A percentile compares a stretch with the other conserved stretches of the same genome.
phyloP scores from a whole-genome alignment of 371 early-diverging fungal species.

The Mortierella sp. region DNA sequence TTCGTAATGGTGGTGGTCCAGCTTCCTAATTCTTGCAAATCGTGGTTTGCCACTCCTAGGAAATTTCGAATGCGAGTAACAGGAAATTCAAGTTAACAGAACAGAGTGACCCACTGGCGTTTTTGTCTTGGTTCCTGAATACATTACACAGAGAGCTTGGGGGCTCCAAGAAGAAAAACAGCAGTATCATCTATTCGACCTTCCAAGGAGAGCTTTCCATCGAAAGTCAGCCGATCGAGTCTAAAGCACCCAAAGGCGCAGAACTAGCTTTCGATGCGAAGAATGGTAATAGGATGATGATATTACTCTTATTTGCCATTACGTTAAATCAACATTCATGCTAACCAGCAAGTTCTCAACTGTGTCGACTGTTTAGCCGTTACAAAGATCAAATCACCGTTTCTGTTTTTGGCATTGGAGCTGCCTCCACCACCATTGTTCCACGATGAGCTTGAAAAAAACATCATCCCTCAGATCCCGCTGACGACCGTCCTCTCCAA shows the following conservation, averaged over 20 bases:
- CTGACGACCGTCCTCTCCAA: constrained; percentile 83
- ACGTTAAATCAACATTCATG: constrained; percentile 1
- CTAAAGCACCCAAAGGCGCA: constrained; percentile 53
- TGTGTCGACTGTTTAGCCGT: constrained; percentile 58
- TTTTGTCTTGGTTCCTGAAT: constrained; percentile 95
- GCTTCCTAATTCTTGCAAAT: neutral
- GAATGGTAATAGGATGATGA: constrained; percentile 25
- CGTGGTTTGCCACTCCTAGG: constrained; percentile 58
- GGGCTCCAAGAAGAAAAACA: constrained; percentile 77
- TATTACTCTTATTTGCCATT: neutral
- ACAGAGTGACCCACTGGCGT: constrained; percentile 92
- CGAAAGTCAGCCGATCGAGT: constrained; percentile 71
- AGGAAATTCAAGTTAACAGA: constrained; percentile 85
- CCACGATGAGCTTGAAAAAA: constrained; percentile 88
- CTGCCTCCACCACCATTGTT: constrained; percentile 95
- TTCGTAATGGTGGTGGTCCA: neutral
- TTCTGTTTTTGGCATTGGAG: constrained; percentile 91
- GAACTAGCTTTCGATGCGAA: constrained; percentile 24
- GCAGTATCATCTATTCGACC: constrained; percentile 81
- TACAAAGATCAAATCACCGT: constrained; percentile 70
- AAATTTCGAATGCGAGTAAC: constrained; percentile 88
- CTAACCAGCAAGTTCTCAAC: neutral
- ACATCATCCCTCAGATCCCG: constrained; percentile 94
- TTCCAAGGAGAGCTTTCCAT: constrained; percentile 91
- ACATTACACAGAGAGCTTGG: constrained; percentile 89